These are phyloP conservation scores for Geotrichum klebahnii DNA, from an alignment of 1,139 yeast genomes.

Conservation along the genomic window DNA sequence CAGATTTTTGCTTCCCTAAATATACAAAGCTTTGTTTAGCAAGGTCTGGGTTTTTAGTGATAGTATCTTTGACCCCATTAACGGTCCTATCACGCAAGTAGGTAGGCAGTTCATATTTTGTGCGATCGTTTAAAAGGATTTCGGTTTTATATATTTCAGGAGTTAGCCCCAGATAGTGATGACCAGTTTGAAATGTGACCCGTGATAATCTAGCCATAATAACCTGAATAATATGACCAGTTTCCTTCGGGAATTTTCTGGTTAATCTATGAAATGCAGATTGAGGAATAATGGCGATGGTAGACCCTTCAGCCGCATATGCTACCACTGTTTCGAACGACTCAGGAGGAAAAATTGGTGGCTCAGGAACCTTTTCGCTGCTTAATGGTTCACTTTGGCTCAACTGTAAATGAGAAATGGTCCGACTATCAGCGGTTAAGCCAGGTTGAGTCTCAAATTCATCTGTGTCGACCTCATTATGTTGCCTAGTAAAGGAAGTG, in stretches of 20 bases:
- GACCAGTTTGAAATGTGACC: constrained; percentile 88
- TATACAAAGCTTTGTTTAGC: constrained; percentile 9
- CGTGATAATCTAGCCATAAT: constrained; percentile 79
- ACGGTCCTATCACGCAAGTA: constrained; percentile 59
- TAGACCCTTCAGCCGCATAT: constrained; percentile 61
- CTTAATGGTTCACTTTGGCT: not conserved
- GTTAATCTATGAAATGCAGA: constrained; percentile 74
- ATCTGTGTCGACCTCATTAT: not conserved
- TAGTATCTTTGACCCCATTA: constrained; percentile 41
- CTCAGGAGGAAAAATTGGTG: not conserved
- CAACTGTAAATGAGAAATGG: constrained; percentile 1
- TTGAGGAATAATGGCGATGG: constrained; percentile 87
- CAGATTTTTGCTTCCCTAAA: constrained; percentile 3
- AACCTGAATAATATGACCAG: constrained; percentile 92
- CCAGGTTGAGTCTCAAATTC: not conserved
- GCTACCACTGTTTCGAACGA: constrained; percentile 41
- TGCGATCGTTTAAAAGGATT: constrained; percentile 52
- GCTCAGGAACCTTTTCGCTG: not conserved
- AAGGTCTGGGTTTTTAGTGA: constrained; percentile 22
- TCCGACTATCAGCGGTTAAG: constrained; percentile 7
- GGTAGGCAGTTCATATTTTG: constrained; percentile 49
- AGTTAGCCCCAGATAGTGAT: constrained; percentile 79
- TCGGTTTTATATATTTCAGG: constrained; percentile 79
- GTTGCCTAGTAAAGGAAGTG: not conserved
- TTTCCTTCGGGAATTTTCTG: constrained; percentile 74